Evolutionary conservation across 2,329 filamentous ascomycete genomes (phyloP).

Genomic region (Fusarium proliferatum): DNA sequence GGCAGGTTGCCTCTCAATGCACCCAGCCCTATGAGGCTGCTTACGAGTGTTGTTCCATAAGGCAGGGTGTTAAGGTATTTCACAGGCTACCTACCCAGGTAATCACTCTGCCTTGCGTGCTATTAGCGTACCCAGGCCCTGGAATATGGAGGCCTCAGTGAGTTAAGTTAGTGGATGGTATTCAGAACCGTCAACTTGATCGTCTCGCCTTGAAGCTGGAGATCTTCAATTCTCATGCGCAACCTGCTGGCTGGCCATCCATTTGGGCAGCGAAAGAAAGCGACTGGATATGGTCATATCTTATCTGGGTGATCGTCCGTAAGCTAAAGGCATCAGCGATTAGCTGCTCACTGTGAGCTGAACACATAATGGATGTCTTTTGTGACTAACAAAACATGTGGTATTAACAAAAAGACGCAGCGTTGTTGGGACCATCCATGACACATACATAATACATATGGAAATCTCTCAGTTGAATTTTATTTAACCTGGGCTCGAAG

Average conservation of each 20-base stretch:
- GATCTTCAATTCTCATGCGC: neutral
- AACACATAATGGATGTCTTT: neutral
- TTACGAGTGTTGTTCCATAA: neutral
- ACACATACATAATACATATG: neutral
- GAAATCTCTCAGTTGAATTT: neutral
- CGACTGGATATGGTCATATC: neutral
- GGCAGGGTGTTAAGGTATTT: neutral
- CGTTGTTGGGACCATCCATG: neutral
- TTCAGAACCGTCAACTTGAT: neutral
- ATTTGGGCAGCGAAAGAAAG: neutral
- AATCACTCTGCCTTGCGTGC: neutral
- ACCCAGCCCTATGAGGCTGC: slow-evolving; percentile 24
- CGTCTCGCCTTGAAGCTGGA: neutral
- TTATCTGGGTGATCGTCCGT: slow-evolving; percentile 1
- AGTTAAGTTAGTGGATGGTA: neutral
- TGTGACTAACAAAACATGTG: neutral
- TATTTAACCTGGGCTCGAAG: neutral
- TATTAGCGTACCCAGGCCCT: neutral
- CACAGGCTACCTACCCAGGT: neutral
- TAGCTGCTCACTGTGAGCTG: neutral
- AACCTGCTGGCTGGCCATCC: neutral
- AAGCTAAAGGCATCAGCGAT: neutral
- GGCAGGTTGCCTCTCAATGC: slow-evolving; percentile 16
- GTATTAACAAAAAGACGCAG: neutral
- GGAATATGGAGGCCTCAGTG: slow-evolving; percentile 9